phyloP scores from a whole-genome alignment of 768 basidiomycete genomes.

The Lanmaoa rubissima region DNA sequence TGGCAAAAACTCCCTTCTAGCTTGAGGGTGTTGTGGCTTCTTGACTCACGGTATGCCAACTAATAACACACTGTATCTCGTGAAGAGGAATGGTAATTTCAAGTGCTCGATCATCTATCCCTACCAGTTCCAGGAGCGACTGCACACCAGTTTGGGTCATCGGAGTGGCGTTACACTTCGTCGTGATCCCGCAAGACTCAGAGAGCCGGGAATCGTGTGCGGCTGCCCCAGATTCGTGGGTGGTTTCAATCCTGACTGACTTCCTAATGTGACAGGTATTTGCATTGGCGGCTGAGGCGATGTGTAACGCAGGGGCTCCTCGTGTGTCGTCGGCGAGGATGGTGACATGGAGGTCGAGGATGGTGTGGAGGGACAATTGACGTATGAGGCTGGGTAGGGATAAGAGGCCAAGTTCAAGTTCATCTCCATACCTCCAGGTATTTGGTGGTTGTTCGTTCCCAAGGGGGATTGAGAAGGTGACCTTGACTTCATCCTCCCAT shows the following conservation, averaged over 20 bases:
- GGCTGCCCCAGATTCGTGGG: conserved; percentile 11
- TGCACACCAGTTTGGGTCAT: conserved; percentile 8
- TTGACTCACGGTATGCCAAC: background rate
- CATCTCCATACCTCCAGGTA: conserved; percentile 15
- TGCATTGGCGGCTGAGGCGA: conserved; percentile 18
- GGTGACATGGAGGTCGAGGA: conserved; percentile 56
- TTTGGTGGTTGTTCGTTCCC: conserved; percentile 18
- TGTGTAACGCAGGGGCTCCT: conserved; percentile 20
- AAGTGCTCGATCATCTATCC: conserved; percentile 2
- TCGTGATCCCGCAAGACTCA: conserved; percentile 18
- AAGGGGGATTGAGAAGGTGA: conserved; percentile 34
- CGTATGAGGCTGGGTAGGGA: conserved; percentile 34
- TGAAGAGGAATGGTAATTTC: background rate
- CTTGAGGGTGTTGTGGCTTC: background rate
- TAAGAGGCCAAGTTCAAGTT: conserved; percentile 8
- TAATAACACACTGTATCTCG: background rate
- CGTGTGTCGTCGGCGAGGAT: conserved; percentile 36
- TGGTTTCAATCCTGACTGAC: conserved; percentile 16
- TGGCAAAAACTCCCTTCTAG: background rate
- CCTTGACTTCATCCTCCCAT: conserved; percentile 28
- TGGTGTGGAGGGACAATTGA: conserved; percentile 54
- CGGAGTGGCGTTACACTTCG: conserved; percentile 28
- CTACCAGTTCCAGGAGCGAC: background rate
- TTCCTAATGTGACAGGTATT: conserved; percentile 17
- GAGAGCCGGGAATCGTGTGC: conserved; percentile 11